Conservation (phyloP, 768 basidiomycete genomes). For the Agaricus sinodeliciosus region DNA sequence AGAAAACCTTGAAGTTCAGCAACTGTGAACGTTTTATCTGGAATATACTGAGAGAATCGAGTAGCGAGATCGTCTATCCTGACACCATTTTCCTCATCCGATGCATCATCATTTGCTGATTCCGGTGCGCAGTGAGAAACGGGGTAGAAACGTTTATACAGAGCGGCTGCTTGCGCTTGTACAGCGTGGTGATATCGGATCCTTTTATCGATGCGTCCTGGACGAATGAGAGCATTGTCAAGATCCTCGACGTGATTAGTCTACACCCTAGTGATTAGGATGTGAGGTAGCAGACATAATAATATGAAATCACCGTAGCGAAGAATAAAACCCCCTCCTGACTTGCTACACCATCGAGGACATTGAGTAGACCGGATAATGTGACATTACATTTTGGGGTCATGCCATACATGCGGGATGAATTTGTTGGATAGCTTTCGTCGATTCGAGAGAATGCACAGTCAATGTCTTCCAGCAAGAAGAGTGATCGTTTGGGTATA, state of each 20-base stretch:
- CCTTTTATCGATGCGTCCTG: constrained; percentile 49
- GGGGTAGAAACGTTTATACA: constrained; percentile 47
- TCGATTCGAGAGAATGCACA: constrained; percentile 48
- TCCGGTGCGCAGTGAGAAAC: constrained; percentile 17
- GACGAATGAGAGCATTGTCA: constrained; percentile 47
- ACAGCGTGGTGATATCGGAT: constrained; percentile 43
- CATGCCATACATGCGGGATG: constrained; percentile 10
- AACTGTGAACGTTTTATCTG: constrained; percentile 42
- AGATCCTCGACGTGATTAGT: constrained; percentile 51
- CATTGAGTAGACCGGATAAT: constrained; percentile 48
- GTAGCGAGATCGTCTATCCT: constrained; percentile 27
- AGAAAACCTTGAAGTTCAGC: constrained; percentile 58
- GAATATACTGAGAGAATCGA: constrained; percentile 34
- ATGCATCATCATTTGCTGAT: constrained; percentile 4
- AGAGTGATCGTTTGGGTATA: constrained; percentile 43
- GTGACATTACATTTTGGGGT: constrained; percentile 30
- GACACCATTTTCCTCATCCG: constrained; percentile 3
- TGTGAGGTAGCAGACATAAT: background rate
- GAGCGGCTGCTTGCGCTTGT: constrained; percentile 33
- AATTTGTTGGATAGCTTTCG: background rate
- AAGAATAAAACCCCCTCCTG: constrained; percentile 57
- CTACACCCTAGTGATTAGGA: constrained; percentile 17
- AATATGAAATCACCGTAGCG: constrained; percentile 34
- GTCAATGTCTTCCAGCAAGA: constrained; percentile 54
- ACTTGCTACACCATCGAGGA: constrained; percentile 50